Evolutionary conservation across 306 rosid species (phyloP), one percentile per base, ranked within the genome.

Genomic region (Alnus glutinosa): DNA sequence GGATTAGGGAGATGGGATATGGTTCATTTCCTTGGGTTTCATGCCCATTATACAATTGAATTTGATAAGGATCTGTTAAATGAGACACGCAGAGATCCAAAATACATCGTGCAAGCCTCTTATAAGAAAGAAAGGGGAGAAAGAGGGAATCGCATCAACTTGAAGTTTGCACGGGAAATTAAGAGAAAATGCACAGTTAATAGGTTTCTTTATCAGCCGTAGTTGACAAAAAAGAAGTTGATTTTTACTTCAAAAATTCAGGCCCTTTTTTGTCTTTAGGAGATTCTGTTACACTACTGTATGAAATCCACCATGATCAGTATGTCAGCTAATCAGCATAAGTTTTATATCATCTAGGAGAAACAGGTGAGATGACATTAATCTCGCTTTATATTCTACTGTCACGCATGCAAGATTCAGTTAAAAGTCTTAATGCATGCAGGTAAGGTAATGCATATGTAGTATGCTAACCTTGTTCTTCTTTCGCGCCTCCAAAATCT

Each of bases 401-500:
- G 14, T 59, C 37, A 28, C 12, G 36, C 1, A 59, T 59, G 66
- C 34, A 59, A 19, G 66, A 28, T 59, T 59, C 66, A 19, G 66
- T 59, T 10, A 3, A 11, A 14, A 14, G 52, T 50, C n/a, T 57
- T 63, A 2, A 51, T 61, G 47, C 23, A 71, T 14, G 48, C 2
- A 19, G 72, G 52, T 16, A 52, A 39, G 50, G 11, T 47, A 72
- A 44, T 39, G 71, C 28, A 47, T 55, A 69, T 77, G 61, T 50
- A 48, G 23, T 70, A 48, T 67, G 74, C 68, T 14, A 81, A 91
- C 98, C 98, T 95, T 80, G 79, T 34, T 95, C 82, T 85, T 88
- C 80, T 73, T 85, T 67, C 94, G 90, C 48, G 84, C 82, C 67
- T 86, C 88, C 82, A 95, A 68, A 83, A 95, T 86, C 78, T 93